phyloP scores from a whole-genome alignment of 2,329 filamentous ascomycete species.

The Aspergillus sp. region DNA sequence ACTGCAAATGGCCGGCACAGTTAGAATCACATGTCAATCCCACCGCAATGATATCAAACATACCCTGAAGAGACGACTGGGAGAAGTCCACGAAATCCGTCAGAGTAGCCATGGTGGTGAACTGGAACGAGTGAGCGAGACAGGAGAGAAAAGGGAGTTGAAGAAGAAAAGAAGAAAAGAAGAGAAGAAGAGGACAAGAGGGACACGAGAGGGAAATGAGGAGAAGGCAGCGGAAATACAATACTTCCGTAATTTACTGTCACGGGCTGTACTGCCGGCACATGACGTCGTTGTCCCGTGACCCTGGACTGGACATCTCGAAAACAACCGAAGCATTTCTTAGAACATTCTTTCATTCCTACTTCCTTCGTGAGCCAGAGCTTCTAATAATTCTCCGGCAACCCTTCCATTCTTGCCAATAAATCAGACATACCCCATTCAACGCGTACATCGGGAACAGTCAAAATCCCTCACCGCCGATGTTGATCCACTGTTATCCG shows the following conservation, averaged over 20 bases:
- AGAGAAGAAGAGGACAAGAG: constrained; percentile 1
- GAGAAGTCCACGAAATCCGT: constrained; percentile 52
- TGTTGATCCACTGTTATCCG: background rate
- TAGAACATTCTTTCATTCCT: no score
- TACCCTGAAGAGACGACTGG: constrained; percentile 62
- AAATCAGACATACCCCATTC: no score
- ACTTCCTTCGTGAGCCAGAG: no score
- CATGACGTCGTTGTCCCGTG: constrained; percentile 1
- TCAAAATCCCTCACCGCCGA: background rate
- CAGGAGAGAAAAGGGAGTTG: constrained; percentile 4
- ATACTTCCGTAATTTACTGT: background rate
- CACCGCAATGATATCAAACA: constrained; percentile 18
- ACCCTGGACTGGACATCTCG: background rate
- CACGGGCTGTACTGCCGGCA: background rate
- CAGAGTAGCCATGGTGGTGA: constrained; percentile 26
- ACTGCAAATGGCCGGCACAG: constrained; percentile 46
- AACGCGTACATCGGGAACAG: background rate
- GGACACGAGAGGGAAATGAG: background rate
- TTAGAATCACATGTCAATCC: constrained; percentile 24
- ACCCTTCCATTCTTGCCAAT: no score
- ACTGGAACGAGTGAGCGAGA: constrained; percentile 2
- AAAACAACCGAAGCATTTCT: no score
- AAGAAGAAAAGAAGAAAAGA: constrained; percentile 2
- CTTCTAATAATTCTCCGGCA: no score
- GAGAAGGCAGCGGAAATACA: background rate